These are phyloP conservation scores for Pyrenochaeta sp. DNA, from an alignment of 2,329 filamentous ascomycete species.

Conservation along the genomic window DNA sequence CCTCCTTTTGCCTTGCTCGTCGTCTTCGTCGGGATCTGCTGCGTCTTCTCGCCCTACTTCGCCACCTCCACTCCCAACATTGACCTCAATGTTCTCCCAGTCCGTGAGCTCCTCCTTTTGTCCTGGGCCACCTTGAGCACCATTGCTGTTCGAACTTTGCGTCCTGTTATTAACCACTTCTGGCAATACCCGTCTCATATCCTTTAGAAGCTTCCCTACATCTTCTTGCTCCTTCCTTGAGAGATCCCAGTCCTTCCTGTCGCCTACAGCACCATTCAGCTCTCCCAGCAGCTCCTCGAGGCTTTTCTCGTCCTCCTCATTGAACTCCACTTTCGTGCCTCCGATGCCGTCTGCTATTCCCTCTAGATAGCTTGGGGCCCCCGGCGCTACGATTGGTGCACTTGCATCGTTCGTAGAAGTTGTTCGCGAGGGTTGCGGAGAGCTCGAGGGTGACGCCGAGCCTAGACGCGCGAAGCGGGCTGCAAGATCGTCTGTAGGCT, in stretches of 20 bases:
- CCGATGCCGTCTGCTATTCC: slow-evolving; percentile 42
- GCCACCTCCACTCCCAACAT: slow-evolving; percentile 35
- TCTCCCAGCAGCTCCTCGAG: slow-evolving; percentile 58
- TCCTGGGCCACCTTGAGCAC: slow-evolving; percentile 5
- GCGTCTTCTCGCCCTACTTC: slow-evolving; percentile 26
- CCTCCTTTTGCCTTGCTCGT: slow-evolving; percentile 29
- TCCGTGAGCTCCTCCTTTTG: slow-evolving; percentile 32
- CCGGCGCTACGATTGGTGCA: slow-evolving; percentile 38
- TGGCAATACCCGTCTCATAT: slow-evolving; percentile 52
- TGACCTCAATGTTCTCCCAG: slow-evolving; percentile 45
- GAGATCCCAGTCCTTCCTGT: slow-evolving; percentile 52
- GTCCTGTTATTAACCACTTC: slow-evolving; percentile 32
- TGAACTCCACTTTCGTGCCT: slow-evolving; percentile 34
- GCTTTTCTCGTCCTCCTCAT: slow-evolving; percentile 54
- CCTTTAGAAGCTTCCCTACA: slow-evolving; percentile 52
- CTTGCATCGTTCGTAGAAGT: slow-evolving; percentile 23
- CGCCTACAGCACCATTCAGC: slow-evolving; percentile 39
- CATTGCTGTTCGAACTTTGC: slow-evolving; percentile 7
- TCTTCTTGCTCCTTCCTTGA: slow-evolving; percentile 51
- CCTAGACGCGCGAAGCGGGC: slow-evolving; percentile 49
- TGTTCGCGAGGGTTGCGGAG: slow-evolving; percentile 36
- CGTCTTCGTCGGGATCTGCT: slow-evolving; percentile 27
- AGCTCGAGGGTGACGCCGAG: slow-evolving; percentile 36
- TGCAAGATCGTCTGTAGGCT: slow-evolving; percentile 44
- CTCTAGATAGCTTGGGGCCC: slow-evolving; percentile 46